phyloP scores from a whole-genome alignment of 208 protist genomes.

The Phytomonas sp. region DNA sequence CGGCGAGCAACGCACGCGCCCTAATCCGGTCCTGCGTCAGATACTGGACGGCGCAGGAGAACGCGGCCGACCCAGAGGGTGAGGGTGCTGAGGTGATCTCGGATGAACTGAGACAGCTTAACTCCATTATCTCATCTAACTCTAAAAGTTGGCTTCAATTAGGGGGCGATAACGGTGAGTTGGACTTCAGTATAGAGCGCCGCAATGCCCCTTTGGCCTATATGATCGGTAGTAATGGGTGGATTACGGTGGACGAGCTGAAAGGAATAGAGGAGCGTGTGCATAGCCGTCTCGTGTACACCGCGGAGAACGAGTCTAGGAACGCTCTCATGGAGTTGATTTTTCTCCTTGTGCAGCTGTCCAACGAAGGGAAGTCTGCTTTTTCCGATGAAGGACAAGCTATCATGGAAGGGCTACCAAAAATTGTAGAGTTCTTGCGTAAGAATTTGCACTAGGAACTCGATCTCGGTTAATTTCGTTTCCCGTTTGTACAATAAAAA shows the following conservation, averaged over 20 bases:
- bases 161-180: background rate
- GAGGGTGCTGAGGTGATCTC: background rate
- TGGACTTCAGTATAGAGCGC: background rate
- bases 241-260: slow-evolving; percentile 23
- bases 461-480: background rate
- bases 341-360: slow-evolving; percentile 40
- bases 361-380: slow-evolving; percentile 22
- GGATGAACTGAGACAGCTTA: background rate
- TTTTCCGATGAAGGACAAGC: slow-evolving; percentile 12
- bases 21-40: background rate
- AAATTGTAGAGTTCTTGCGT: slow-evolving; percentile 19
- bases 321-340: slow-evolving; percentile 38
- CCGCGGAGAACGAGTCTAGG: slow-evolving; percentile 12
- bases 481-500: background rate
- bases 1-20: slow-evolving; percentile 6
- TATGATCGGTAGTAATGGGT: slow-evolving; percentile 7
- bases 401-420: slow-evolving; percentile 41
- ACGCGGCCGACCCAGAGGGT: background rate
- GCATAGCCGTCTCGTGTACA: slow-evolving; percentile 12
- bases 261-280: slow-evolving; percentile 26
- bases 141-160: background rate
- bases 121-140: background rate
- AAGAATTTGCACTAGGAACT: background rate
- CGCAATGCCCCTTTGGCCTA: background rate
- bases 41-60: background rate